Base-by-base conservation (phyloP, 2,329 filamentous ascomycete species). In the Aspergillus intermedius region DNA sequence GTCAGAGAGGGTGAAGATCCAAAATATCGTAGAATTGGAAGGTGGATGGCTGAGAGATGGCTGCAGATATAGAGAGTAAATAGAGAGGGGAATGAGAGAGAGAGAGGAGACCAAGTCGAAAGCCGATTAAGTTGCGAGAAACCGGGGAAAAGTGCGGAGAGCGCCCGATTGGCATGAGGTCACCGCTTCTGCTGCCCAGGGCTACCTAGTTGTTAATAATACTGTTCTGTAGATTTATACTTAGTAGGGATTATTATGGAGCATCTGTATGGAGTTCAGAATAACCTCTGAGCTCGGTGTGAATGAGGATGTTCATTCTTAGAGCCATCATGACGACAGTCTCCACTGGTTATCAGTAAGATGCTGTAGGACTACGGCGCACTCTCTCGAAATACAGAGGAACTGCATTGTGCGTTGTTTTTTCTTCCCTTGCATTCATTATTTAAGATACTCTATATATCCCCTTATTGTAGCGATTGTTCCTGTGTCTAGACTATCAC, bases 321-420 rank as follows among this genome's bases (percentile, higher is more conserved):
- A 46, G 46, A 32, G 32, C 46, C 43, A 50, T 44, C 37, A 53
- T 54, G 52, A 54, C 50, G 52, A 54, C 49, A 52, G 22, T 44
- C 25, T 44, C n/a, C 25, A 44, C 21, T 15, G 10, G 15, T 25
- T 17, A 21, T 22, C 22, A 22, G 13, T 42, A 22, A 7, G 19
- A 42, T 10, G 19, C 21, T 22, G 40, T 42, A 30, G 1, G 25
- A 30, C 2, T 10, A 12, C 25, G 4, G 3, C 3, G 9, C 7
- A 12, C 10, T 30, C 25, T 30, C 9, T 30, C 12, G 25, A 4
- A 12, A 30, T 30, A 12, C 9, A 12, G 4, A 30, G 4, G 10
- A 12, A 12, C 4, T 30, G 10, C 25, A 30, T 30, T 30, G 25
- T 4, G 10, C 12, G 4, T 30, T 30, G 25, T 12, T 30, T 3